A percentile compares a stretch with the other conserved stretches of the same genome.
Conservation (phyloP, 106 monocot species). For the Dioscorea dumetorum region DNA sequence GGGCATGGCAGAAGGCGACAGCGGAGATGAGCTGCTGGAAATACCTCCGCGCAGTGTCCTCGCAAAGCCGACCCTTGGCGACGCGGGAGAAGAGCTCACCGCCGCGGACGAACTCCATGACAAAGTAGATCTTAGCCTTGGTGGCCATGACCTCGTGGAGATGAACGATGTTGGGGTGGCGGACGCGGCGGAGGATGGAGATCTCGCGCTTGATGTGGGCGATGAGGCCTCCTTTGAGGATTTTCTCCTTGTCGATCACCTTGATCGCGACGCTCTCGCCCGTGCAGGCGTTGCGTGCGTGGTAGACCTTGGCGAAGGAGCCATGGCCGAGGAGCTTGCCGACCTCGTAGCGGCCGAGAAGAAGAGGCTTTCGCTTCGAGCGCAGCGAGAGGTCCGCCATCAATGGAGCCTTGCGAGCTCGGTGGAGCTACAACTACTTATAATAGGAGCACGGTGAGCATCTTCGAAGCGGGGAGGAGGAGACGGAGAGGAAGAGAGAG, state of each 20-base stretch:
- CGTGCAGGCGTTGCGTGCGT: constrained; percentile 12
- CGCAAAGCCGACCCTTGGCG: constrained; percentile 30
- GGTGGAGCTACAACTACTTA: no score
- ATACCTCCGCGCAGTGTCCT: constrained; percentile 31
- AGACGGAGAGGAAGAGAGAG: not conserved
- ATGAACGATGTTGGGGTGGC: constrained; percentile 27
- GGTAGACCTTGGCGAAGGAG: constrained; percentile 37
- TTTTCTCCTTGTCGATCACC: constrained; percentile 34
- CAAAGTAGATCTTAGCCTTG: constrained; percentile 32
- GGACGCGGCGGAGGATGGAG: constrained; percentile 22
- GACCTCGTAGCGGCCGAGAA: constrained; percentile 32
- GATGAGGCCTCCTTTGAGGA: constrained; percentile 15
- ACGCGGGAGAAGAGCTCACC: constrained; percentile 31
- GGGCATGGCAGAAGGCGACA: constrained; percentile 71
- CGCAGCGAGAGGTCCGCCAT: not conserved
- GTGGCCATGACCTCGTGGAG: constrained; percentile 34
- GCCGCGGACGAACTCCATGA: constrained; percentile 34
- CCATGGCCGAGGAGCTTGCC: constrained; percentile 26
- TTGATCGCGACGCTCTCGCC: constrained; percentile 33
- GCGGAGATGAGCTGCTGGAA: constrained; percentile 81
- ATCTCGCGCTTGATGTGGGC: constrained; percentile 36
- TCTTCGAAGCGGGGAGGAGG: not conserved
- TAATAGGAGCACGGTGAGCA: no score
- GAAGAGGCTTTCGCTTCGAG: constrained; percentile 4
- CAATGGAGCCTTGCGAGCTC: no score